Percentiles rank a stretch among this genome's conserved stretches.
phyloP scores from a whole-genome alignment of 2,329 filamentous ascomycete species.

The Cryphonectria parasitica region DNA sequence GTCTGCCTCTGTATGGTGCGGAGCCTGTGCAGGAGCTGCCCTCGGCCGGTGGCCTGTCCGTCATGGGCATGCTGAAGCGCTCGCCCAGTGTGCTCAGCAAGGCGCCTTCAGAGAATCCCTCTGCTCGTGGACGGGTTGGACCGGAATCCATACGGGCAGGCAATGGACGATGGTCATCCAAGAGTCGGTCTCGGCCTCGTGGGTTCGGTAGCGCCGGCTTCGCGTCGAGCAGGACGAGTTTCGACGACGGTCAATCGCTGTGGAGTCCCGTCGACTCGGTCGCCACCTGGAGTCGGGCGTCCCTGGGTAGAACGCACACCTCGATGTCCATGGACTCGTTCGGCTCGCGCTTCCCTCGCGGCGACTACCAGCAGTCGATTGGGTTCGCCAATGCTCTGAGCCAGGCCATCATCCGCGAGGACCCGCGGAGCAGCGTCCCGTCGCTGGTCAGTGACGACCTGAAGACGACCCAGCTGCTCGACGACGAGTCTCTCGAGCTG shows the following conservation, averaged over 20 bases:
- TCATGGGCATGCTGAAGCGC: constrained; percentile 78
- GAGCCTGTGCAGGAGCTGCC: constrained; percentile 55
- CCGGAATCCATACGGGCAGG: constrained; percentile 57
- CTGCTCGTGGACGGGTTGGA: constrained; percentile 67
- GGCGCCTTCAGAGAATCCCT: constrained; percentile 80
- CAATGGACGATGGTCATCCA: constrained; percentile 78
- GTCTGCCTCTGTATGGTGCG: constrained; percentile 83
- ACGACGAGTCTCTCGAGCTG: constrained; percentile 90
- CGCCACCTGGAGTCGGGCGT: constrained; percentile 96
- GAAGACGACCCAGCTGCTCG: constrained; percentile 69
- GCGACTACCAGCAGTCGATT: constrained; percentile 93
- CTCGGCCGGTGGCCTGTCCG: constrained; percentile 61
- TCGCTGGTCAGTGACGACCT: constrained; percentile 65
- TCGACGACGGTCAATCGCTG: constrained; percentile 86
- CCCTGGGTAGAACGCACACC: constrained; percentile 85
- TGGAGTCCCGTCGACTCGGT: constrained; percentile 86
- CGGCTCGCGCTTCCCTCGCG: constrained; percentile 72
- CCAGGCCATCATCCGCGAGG: constrained; percentile 94
- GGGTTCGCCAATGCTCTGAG: constrained; percentile 96
- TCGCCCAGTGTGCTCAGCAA: constrained; percentile 92
- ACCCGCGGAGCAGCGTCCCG: constrained; percentile 54
- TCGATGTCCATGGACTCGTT: constrained; percentile 94
- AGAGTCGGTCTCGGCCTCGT: constrained; percentile 80
- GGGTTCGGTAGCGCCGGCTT: constrained; percentile 78
- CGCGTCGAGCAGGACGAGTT: constrained; percentile 88